These are phyloP conservation scores for Backusella liffmaniae DNA, from an alignment of 192 early-diverging fungal genomes.

Conservation along the genomic window DNA sequence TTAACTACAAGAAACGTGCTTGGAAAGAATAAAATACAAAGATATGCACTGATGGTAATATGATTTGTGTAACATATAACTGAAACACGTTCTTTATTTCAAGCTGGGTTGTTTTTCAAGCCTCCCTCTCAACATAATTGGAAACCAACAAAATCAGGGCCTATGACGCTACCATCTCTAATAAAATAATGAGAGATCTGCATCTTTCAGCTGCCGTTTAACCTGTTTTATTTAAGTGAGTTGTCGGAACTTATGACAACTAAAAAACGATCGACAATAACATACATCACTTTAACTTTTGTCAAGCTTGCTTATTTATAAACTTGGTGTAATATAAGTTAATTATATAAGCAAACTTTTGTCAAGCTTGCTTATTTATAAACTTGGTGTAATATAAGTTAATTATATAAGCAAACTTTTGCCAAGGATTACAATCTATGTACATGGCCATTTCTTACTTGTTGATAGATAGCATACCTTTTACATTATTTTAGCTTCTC, in stretches of 20 bases:
- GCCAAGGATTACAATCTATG: not conserved
- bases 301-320: not conserved
- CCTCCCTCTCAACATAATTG: not conserved
- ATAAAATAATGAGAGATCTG: not conserved
- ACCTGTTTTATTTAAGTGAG: not conserved
- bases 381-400: not conserved
- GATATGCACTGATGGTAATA: not conserved
- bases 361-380: not conserved
- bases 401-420: not conserved
- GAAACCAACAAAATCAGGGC: not conserved
- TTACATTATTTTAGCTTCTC: not conserved
- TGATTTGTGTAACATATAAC: not conserved
- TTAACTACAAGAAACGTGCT: not conserved
- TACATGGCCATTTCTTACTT: not conserved
- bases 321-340: not conserved
- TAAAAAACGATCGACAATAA: not conserved
- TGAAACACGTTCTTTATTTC: not conserved
- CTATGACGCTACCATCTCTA: not conserved
- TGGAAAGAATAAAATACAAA: not conserved
- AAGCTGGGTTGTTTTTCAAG: not conserved
- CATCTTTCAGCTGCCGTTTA: not conserved
- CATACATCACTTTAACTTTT: not conserved
- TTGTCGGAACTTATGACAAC: not conserved
- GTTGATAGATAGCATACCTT: not conserved
- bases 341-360: not conserved